phyloP scores from a whole-genome alignment of 176 grass and related monocot genomes.

The Oryza nivara region DNA sequence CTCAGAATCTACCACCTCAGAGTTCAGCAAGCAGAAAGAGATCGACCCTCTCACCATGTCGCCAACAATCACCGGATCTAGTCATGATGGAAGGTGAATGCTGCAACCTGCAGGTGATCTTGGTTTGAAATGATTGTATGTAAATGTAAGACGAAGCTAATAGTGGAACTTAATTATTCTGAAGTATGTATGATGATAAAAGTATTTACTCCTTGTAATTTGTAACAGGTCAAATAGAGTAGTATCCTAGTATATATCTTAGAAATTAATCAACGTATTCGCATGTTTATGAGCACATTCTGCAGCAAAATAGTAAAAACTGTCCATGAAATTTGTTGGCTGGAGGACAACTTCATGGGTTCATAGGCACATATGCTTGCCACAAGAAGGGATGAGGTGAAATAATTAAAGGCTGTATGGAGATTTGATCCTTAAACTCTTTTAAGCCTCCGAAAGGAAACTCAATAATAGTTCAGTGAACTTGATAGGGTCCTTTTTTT shows the following conservation, averaged over 20 bases:
- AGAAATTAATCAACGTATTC: neutral
- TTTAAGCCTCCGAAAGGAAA: too few relatives aligned
- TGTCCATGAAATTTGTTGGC: neutral
- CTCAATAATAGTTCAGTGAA: too few relatives aligned
- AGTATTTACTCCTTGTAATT: neutral
- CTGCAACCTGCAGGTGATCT: neutral
- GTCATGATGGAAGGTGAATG: conserved; percentile 1
- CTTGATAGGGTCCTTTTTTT: too few relatives aligned
- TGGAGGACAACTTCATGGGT: neutral
- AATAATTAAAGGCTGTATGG: too few relatives aligned
- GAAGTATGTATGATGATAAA: neutral
- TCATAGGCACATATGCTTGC: neutral
- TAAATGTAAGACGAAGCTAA: neutral
- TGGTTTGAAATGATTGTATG: neutral
- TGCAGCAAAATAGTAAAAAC: neutral
- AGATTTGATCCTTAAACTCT: too few relatives aligned
- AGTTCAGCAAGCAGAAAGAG: conserved; percentile 17
- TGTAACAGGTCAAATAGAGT: neutral
- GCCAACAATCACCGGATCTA: conserved; percentile 9
- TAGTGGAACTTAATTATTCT: neutral
- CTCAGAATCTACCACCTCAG: neutral
- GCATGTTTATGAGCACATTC: neutral
- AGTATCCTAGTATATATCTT: neutral
- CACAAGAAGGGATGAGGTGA: too few relatives aligned
- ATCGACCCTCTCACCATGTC: neutral